phyloP scores from a whole-genome alignment of 768 basidiomycete species.

The Lactarius evosmus region DNA sequence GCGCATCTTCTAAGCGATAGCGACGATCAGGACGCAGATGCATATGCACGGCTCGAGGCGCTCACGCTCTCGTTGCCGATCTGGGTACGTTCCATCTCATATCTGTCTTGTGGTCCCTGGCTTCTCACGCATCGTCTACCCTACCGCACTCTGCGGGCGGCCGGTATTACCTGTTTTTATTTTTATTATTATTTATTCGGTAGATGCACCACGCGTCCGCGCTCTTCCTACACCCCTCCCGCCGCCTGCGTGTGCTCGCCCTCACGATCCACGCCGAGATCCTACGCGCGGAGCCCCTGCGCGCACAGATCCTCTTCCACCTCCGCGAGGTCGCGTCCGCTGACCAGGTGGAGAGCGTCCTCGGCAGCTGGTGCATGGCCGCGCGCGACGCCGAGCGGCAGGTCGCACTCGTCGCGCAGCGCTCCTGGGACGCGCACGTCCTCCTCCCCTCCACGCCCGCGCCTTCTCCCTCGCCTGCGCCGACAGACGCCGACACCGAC shows the following conservation, averaged over 20 bases:
- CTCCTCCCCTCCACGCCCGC: conserved; percentile 4
- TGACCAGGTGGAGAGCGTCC: conserved; percentile 51
- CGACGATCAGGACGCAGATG: conserved; percentile 39
- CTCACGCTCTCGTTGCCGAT: conserved; percentile 73
- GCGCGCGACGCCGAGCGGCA: conserved; percentile 68
- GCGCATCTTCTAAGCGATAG: conserved; percentile 31
- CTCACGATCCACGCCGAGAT: conserved; percentile 62
- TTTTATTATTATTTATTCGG: too few relatives aligned
- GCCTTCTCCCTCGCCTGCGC: not conserved
- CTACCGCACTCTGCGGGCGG: not conserved
- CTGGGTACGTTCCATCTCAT: conserved; percentile 62
- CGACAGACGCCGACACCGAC: conserved; percentile 3
- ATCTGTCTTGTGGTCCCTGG: not conserved
- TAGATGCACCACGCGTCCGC: conserved; percentile 86
- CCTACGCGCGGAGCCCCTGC: conserved; percentile 50
- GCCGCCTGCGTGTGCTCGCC: conserved; percentile 64
- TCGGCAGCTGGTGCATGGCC: conserved; percentile 73
- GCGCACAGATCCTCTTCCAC: conserved; percentile 49
- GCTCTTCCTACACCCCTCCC: conserved; percentile 75
- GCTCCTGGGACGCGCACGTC: conserved; percentile 50
- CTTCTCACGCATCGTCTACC: too few relatives aligned
- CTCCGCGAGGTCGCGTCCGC: conserved; percentile 46
- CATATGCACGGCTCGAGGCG: conserved; percentile 38
- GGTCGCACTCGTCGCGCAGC: conserved; percentile 49
- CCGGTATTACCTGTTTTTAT: not conserved